A percentile compares a stretch with the other conserved stretches of the same genome.
phyloP scores from a whole-genome alignment of 2,329 filamentous ascomycete species.

The Helotiales sp. region DNA sequence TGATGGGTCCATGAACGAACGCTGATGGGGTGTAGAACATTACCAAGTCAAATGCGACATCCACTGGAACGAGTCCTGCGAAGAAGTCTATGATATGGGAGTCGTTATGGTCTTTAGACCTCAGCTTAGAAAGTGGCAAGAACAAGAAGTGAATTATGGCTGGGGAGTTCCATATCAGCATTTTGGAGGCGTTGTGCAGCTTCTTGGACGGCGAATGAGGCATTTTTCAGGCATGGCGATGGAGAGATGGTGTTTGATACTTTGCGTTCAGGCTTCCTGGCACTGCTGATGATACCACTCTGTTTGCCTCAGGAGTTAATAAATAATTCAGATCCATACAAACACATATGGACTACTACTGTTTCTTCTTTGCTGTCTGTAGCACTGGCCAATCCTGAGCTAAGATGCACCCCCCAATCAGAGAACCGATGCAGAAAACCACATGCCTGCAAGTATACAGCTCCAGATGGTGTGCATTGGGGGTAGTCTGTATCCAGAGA shows the following conservation, averaged over 20 bases:
- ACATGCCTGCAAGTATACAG: neutral
- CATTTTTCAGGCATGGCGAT: neutral
- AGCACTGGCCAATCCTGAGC: neutral
- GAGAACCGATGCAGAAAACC: neutral
- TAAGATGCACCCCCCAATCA: neutral
- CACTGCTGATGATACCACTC: conserved; percentile 30
- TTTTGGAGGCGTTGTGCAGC: conserved; percentile 15
- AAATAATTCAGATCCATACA: conserved; percentile 3
- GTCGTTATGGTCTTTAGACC: conserved; percentile 64
- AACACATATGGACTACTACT: neutral
- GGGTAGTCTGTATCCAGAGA: neutral
- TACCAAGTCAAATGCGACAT: conserved; percentile 21
- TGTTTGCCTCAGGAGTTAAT: conserved; percentile 13
- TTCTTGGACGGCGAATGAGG: neutral
- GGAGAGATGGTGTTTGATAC: neutral
- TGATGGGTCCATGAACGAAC: conserved; percentile 38
- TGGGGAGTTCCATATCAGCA: neutral
- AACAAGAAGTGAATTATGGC: conserved; percentile 24
- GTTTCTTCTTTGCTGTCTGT: neutral
- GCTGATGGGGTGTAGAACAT: conserved; percentile 38
- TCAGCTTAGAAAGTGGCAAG: conserved; percentile 56
- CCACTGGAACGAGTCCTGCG: conserved; percentile 37
- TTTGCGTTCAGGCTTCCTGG: neutral
- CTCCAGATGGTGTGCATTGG: neutral
- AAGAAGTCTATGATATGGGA: conserved; percentile 65